A percentile compares a stretch with the other conserved stretches of the same genome.
These are phyloP conservation scores for Aspergillus quadrilineatus DNA, from an alignment of 2,329 filamentous ascomycete species.

Conservation along the genomic window DNA sequence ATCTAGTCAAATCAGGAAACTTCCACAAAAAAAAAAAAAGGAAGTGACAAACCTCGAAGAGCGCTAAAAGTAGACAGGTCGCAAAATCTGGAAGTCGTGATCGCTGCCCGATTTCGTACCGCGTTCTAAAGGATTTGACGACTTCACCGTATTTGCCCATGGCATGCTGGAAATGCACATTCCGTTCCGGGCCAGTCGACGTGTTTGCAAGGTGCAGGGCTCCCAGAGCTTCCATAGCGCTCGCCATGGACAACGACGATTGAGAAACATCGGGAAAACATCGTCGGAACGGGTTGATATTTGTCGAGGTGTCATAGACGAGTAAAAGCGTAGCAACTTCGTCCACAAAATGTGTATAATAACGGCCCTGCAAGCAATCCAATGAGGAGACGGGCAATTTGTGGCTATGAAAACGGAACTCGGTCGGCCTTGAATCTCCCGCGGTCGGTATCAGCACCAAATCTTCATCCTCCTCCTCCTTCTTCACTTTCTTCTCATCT, in stretches of 20 bases:
- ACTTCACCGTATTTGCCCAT: slow-evolving; percentile 41
- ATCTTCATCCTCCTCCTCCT: slow-evolving; percentile 6
- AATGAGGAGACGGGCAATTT: slow-evolving; percentile 19
- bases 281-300: slow-evolving; percentile 38
- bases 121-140: slow-evolving; percentile 33
- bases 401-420: slow-evolving; percentile 20
- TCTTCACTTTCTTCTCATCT: slow-evolving; percentile 5
- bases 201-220: slow-evolving; percentile 45
- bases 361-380: slow-evolving; percentile 30
- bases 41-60: slow-evolving; percentile 33
- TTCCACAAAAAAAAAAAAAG: background rate
- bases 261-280: slow-evolving; percentile 35
- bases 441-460: background rate
- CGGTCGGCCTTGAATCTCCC: background rate
- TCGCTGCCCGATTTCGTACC: slow-evolving; percentile 26
- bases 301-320: slow-evolving; percentile 38
- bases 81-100: slow-evolving; percentile 33
- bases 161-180: slow-evolving; percentile 38
- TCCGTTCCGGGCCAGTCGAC: slow-evolving; percentile 31
- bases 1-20: slow-evolving; percentile 26
- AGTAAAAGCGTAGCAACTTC: slow-evolving; percentile 35
- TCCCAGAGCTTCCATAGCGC: slow-evolving; percentile 42
- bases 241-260: slow-evolving; percentile 36
- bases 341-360: slow-evolving; percentile 39
- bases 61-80: slow-evolving; percentile 35